Evolutionary conservation across 352 stramenopile species (phyloP), one percentile per base, ranked within the genome.

Genomic region (Elongisporangium anandrum): DNA sequence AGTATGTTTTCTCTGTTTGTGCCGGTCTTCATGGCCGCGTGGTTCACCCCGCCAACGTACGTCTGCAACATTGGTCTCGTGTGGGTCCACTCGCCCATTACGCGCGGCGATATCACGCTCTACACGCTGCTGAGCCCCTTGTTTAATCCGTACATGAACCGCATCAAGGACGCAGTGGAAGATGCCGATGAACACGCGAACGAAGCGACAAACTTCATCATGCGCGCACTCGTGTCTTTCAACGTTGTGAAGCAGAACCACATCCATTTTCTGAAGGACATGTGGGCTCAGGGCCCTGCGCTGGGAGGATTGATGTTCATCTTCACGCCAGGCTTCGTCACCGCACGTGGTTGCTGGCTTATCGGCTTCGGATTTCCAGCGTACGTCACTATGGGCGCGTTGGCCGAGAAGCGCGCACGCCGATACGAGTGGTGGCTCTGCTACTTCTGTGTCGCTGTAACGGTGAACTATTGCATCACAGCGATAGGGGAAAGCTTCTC

Each of bases 371-470:
- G 85, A 12, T 94, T 94, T 61, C 88, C 88, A 8, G 84, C 88
- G 8, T 91, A 94, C 62, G 69, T 91, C 50, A 87, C 69, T 13
- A 92, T 95, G 59, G 81, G 81, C 58, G 80, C 87, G 49, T 64
- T 96, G 39, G 72, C 81, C 0, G 75, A 95, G 60, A 90, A 92
- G 63, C 70, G 70, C 7, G 85, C 80, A 24, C 81, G 85, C 7
- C 79, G 78, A 49, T 94, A 95, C 65, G 87, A 96, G 65, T 95
- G 85, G 80, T 96, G 87, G 87, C 77, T 96, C 19, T 70, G 73
- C 21, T 96, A 96, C 68, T 95, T 89, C 58, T 76, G 72, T 9
- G 80, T 92, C 17, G 82, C 85, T 0, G 73, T 92, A 48, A 65
- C 74, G n/a, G 65, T 74, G 10, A 80, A 95, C 64, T 90, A 92